A percentile compares a stretch with the other conserved stretches of the same genome.
Conservation (phyloP, 371 early-diverging fungal species). For the Vairimorpha necatrix region DNA sequence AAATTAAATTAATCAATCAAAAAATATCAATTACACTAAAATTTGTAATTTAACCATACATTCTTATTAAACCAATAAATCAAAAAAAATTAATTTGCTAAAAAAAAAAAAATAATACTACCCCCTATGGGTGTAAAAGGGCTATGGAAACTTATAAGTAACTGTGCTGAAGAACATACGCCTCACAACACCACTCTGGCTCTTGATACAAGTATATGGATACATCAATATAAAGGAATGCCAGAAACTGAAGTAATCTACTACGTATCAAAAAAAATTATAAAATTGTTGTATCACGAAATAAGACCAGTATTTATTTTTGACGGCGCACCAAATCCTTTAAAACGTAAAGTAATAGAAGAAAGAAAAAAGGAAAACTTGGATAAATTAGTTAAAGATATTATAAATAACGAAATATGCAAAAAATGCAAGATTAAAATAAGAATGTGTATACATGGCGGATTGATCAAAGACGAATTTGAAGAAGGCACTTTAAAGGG, state of each 20-base stretch:
- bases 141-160: conserved; percentile 79
- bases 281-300: conserved; percentile 80
- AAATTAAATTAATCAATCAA: too few relatives aligned
- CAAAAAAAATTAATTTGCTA: too few relatives aligned
- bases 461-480: not conserved
- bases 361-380: conserved; percentile 22
- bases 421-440: conserved; percentile 9
- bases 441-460: conserved; percentile 15
- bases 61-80: too few relatives aligned
- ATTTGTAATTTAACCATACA: too few relatives aligned
- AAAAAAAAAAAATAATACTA: too few relatives aligned
- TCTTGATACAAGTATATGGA: conserved; percentile 57
- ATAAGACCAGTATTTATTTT: conserved; percentile 86
- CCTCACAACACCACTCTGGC: conserved; percentile 45
- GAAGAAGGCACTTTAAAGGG: not conserved
- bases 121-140: conserved; percentile 86
- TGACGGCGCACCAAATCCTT: conserved; percentile 74
- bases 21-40: too few relatives aligned
- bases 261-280: conserved; percentile 67
- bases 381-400: not conserved
- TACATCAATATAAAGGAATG: conserved; percentile 21
- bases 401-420: conserved; percentile 18
- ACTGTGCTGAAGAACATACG: conserved; percentile 68
- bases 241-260: conserved; percentile 13
- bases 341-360: conserved; percentile 34